These are phyloP conservation scores for Kodamaea neixiangensis DNA, from an alignment of 805 yeast species.

Conservation along the genomic window DNA sequence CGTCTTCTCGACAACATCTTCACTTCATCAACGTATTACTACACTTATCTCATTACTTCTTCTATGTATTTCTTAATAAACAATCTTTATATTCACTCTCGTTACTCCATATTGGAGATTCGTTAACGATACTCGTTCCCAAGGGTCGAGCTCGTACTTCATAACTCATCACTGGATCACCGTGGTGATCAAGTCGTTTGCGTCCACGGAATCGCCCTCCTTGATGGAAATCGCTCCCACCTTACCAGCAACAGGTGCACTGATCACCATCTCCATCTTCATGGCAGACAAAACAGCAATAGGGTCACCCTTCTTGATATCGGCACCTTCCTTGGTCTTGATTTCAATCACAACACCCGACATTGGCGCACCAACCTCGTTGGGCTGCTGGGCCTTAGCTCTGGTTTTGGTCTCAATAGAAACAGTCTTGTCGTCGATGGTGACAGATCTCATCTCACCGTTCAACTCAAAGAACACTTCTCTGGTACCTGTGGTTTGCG, in stretches of 20 bases:
- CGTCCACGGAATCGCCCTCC: conserved; percentile 95
- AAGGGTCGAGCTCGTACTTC: background rate
- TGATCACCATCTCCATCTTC: conserved; percentile 99
- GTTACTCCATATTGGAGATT: background rate
- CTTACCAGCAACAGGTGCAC: conserved; percentile 87
- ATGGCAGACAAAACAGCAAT: conserved; percentile 92
- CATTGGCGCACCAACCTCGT: conserved; percentile 98
- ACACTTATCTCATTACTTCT: background rate
- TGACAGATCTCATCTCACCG: conserved; percentile 96
- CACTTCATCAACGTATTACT: background rate
- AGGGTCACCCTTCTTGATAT: conserved; percentile 96
- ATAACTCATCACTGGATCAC: conserved; percentile 7
- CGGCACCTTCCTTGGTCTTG: conserved; percentile 82
- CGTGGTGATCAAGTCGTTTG: conserved; percentile 73
- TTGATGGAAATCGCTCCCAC: conserved; percentile 74
- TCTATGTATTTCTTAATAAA: background rate
- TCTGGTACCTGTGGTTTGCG: conserved; percentile 82
- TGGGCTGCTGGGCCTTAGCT: conserved; percentile 90
- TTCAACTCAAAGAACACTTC: conserved; percentile 97
- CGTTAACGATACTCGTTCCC: background rate
- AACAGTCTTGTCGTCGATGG: conserved; percentile 84
- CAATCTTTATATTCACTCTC: background rate
- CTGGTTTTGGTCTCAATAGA: conserved; percentile 83
- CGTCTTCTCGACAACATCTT: background rate
- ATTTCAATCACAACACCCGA: conserved; percentile 97